Evolutionary conservation across 1,284 basidiomycete genomes (phyloP), one percentile per base, ranked within the genome.

Genomic region (Laetiporus sulphureus): DNA sequence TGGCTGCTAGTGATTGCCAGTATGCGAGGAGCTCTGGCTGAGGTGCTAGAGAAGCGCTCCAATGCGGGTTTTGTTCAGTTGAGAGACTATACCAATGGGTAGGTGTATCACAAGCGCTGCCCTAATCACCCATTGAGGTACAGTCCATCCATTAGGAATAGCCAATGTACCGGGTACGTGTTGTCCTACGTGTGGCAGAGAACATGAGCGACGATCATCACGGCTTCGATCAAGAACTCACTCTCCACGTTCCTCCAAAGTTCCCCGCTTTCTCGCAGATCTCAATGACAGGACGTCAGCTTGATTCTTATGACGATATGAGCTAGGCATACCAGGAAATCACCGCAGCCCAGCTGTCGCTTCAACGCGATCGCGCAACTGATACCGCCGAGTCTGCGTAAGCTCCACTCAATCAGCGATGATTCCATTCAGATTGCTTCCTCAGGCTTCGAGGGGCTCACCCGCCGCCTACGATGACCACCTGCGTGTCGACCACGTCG

Each of bases 201-300:
- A 16, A 4, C 16, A 34, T n/a, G 10, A 18, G 21, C 12, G 5
- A 36, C 24, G 24, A 24, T 6, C 8, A 20, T 5, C 22, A n/a
- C 36, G 33, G 32, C 18, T 27, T 12, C 22, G 29, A 3, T 1
- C 4, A 11, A 12, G 16, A 27, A 45, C 59, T 46, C 36, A 64
- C 63, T 25, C 56, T 41, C 64, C 64, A 66, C 19, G 62, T 64
- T n/a, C 64, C 64, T 11, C 62, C 64, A 21, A 65, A 43, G 16
- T 57, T 63, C 3, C 49, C 33, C 3, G 49, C 54, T 36, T 54
- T 53, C 41, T 66, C 64, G 40, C 54, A 61, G n/a, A 66, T 64
- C 64, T 66, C 19, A 8, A 12, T 24, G 13, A 36, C 11, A 20
- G 19, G 23, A 19, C 2, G 18, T 1, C 18, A 23, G 24, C 1